Conservation (phyloP, 257 asterid genomes). For the Petunia axillaris region DNA sequence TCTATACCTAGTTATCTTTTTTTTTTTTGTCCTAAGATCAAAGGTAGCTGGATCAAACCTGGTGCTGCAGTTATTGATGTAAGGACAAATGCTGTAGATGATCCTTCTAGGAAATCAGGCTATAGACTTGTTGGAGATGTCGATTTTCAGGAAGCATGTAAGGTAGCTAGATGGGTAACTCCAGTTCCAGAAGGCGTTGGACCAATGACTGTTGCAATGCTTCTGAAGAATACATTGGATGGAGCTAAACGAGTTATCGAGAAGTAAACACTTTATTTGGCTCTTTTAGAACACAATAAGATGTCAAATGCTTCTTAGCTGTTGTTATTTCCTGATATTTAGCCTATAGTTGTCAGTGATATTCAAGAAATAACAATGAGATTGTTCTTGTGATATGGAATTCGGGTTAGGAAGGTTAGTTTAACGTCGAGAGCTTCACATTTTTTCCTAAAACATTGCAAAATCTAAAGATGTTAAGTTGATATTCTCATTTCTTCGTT, state of each 20-base stretch:
- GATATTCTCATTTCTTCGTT: too few relatives aligned
- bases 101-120: conserved; percentile 75
- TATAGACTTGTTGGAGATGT: conserved; percentile 96
- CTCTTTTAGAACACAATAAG: conserved; percentile 8
- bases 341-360: background rate
- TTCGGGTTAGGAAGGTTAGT: background rate
- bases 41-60: conserved; percentile 97
- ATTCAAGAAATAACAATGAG: background rate
- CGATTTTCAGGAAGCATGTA: conserved; percentile 76
- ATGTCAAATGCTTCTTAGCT: background rate
- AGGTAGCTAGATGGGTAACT: conserved; percentile 85
- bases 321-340: background rate
- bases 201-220: conserved; percentile 97
- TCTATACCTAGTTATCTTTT: background rate
- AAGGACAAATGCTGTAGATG: conserved; percentile 89
- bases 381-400: background rate
- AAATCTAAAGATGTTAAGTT: background rate
- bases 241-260: conserved; percentile 82
- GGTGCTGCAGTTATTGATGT: conserved; percentile 99
- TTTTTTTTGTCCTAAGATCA: conserved; percentile 50
- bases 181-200: conserved; percentile 99
- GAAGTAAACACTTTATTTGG: conserved; percentile 24
- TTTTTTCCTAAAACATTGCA: too few relatives aligned
- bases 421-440: too few relatives aligned
- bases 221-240: conserved; percentile 80